Conservation (phyloP, 2,329 filamentous ascomycete genomes). For the Fusarium bactridioides region DNA sequence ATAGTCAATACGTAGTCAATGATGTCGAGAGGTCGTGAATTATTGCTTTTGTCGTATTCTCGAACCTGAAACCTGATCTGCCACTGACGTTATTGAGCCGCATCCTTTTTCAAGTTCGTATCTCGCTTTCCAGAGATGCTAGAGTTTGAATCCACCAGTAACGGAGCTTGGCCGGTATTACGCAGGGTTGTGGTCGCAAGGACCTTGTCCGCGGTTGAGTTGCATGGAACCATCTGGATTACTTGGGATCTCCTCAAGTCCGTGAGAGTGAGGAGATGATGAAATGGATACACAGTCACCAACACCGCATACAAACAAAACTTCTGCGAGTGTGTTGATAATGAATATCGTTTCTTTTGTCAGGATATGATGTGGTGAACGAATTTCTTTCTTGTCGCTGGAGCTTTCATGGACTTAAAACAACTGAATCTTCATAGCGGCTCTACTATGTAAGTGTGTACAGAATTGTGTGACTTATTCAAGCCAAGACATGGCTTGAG, state of each 20-base stretch:
- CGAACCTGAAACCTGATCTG: slow-evolving; percentile 13
- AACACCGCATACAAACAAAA: not conserved
- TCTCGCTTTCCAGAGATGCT: not conserved
- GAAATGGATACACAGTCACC: not conserved
- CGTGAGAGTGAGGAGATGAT: not conserved
- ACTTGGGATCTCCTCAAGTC: slow-evolving; percentile 9
- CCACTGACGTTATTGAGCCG: slow-evolving; percentile 35
- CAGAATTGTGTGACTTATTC: slow-evolving; percentile 3
- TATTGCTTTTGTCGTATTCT: not conserved
- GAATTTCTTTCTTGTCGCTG: not conserved
- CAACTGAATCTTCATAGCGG: not conserved
- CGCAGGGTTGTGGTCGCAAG: slow-evolving; percentile 19
- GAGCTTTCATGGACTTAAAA: not conserved
- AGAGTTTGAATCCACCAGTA: slow-evolving; percentile 24
- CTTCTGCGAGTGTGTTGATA: not conserved
- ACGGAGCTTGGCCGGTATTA: slow-evolving; percentile 23
- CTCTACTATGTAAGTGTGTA: not conserved
- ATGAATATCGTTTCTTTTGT: not conserved
- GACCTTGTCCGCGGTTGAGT: slow-evolving; percentile 16
- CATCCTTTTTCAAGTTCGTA: slow-evolving; percentile 4
- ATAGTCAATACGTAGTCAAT: not conserved
- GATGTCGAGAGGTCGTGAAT: not conserved
- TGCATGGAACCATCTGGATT: slow-evolving; percentile 29
- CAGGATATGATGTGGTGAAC: not conserved
- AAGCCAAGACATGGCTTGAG: slow-evolving; percentile 10